Percentiles rank a stretch among this genome's conserved stretches.
These are phyloP conservation scores for Quercus dentata DNA, from an alignment of 306 rosid species.

Conservation along the genomic window DNA sequence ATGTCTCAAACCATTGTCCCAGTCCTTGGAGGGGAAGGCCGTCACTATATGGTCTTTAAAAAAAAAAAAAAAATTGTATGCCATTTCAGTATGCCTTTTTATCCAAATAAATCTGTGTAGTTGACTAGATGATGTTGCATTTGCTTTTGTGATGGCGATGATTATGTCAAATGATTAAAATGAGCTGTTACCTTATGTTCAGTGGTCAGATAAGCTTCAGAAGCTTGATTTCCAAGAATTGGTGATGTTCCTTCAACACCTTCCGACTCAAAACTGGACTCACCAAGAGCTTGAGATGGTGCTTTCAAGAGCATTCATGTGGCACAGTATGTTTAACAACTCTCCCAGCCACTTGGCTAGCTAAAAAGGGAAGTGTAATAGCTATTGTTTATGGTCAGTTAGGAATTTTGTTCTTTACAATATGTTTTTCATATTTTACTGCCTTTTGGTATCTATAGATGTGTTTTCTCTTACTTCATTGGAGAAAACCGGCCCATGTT, in stretches of 20 bases:
- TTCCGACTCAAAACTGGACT: constrained; percentile 88
- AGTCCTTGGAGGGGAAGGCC: background rate
- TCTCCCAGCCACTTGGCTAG: constrained; percentile 91
- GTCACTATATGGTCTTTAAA: background rate
- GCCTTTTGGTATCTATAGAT: background rate
- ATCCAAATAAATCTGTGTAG: background rate
- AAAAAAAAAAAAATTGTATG: background rate
- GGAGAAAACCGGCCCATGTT: constrained; percentile 6
- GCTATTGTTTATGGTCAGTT: constrained; percentile 16
- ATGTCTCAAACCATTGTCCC: background rate
- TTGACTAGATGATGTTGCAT: background rate
- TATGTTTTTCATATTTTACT: background rate
- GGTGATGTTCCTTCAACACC: constrained; percentile 98
- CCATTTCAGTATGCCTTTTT: background rate
- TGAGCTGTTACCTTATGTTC: constrained; percentile 21
- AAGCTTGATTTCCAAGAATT: constrained; percentile 95
- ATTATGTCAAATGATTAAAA: constrained; percentile 12
- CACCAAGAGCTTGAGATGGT: constrained; percentile 97
- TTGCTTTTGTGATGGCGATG: background rate
- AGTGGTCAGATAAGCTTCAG: constrained; percentile 93
- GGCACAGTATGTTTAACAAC: constrained; percentile 98
- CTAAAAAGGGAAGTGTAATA: constrained; percentile 26
- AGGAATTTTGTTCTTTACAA: background rate
- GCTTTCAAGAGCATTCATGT: constrained; percentile 95
- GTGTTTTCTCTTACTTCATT: background rate